Percentiles rank a stretch among this genome's conserved stretches.
These are phyloP conservation scores for Irpex sp. DNA, from an alignment of 1,284 basidiomycete genomes.

Conservation along the genomic window DNA sequence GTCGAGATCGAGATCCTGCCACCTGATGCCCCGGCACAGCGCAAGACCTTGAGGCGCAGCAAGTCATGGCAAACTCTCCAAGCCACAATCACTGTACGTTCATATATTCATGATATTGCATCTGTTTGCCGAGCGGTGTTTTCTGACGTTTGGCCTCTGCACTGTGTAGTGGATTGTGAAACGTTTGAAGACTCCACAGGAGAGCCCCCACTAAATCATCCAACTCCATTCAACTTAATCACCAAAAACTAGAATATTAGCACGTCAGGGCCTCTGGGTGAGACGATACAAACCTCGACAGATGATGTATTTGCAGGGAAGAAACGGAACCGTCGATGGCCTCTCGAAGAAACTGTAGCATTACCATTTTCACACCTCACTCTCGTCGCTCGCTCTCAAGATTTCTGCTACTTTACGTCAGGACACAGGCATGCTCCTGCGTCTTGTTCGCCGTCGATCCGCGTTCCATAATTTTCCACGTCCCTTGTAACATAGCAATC, in stretches of 20 bases:
- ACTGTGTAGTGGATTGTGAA: conserved; percentile 6
- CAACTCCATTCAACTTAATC: not conserved
- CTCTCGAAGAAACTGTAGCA: not conserved
- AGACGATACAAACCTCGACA: conserved; percentile 3
- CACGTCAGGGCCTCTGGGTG: not conserved
- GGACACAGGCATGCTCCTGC: not conserved
- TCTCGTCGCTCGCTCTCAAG: not conserved
- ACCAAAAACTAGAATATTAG: not conserved
- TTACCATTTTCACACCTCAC: not conserved
- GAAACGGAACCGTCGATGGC: not conserved
- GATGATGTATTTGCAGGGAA: not conserved
- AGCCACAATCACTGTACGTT: conserved; percentile 4
- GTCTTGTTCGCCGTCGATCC: not conserved
- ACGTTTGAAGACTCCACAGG: conserved; percentile 11
- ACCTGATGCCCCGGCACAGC: conserved; percentile 40
- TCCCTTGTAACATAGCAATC: not conserved
- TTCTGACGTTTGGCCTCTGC: not conserved
- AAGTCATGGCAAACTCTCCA: not conserved
- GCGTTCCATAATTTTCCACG: not conserved
- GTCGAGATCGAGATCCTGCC: conserved; percentile 54
- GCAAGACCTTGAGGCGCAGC: not conserved
- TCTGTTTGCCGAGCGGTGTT: not conserved
- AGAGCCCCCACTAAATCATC: not conserved
- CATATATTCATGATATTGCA: not conserved
- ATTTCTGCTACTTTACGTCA: not conserved